phyloP scores from a whole-genome alignment of 345 rosid genomes.

The Angophora floribunda region DNA sequence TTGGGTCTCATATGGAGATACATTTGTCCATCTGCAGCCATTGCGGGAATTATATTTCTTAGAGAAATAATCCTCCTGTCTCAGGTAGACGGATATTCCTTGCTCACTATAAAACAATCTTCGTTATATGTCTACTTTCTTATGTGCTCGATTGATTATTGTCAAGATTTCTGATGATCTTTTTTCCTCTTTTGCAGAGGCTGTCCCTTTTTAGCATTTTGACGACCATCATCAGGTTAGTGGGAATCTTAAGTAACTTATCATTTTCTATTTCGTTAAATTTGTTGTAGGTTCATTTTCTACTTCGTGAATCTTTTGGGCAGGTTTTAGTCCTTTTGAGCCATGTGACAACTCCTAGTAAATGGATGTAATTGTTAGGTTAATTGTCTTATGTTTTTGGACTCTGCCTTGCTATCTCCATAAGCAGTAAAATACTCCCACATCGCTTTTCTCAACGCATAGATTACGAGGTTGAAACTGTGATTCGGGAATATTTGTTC shows the following conservation, averaged over 20 bases:
- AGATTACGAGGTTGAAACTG: neutral
- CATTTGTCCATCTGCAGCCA: slow-evolving; percentile 42
- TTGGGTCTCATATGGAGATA: neutral
- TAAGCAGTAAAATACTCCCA: neutral
- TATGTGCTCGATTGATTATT: neutral
- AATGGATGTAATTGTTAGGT: neutral
- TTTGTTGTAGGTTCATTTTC: neutral
- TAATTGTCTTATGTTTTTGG: neutral
- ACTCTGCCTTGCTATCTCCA: neutral
- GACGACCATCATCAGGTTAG: slow-evolving; percentile 49
- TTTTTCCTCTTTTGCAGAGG: slow-evolving; percentile 35
- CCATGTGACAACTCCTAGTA: neutral
- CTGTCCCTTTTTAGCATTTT: slow-evolving; percentile 18
- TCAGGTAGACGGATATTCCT: slow-evolving; percentile 25
- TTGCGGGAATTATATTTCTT: slow-evolving; percentile 54
- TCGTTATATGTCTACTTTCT: neutral
- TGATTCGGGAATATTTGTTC: neutral
- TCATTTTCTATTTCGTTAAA: neutral
- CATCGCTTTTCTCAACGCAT: neutral
- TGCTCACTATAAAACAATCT: neutral
- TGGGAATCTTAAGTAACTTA: neutral
- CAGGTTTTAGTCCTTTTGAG: neutral
- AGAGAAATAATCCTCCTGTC: slow-evolving; percentile 46
- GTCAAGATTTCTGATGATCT: neutral
- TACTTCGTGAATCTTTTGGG: neutral